Percentiles rank a stretch among this genome's conserved stretches.
Evolutionary conservation across 192 early-diverging fungal genomes (phyloP).

Genomic region (Rhizophagus clarus): DNA sequence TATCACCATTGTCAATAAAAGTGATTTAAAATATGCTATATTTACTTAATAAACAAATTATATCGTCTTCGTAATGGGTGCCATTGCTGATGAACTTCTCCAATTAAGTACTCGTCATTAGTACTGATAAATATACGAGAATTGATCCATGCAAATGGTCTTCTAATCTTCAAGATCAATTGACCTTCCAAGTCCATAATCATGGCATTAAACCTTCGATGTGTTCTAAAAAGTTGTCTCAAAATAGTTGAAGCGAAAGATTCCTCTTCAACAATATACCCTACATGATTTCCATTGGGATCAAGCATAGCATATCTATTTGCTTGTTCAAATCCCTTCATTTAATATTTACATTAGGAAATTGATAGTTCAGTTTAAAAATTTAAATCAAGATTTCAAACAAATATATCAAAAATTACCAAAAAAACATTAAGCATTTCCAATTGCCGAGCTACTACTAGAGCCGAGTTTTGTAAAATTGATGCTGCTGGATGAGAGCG

Average conservation of each 20-base stretch:
- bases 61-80: constrained; percentile 79
- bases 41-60: constrained; percentile 74
- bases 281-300: constrained; percentile 62
- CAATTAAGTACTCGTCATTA: constrained; percentile 63
- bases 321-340: constrained; percentile 78
- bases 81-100: constrained; percentile 87
- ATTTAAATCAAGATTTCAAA: background rate
- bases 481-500: constrained; percentile 35
- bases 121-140: constrained; percentile 69
- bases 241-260: constrained; percentile 60
- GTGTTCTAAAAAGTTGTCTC: constrained; percentile 73
- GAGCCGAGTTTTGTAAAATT: constrained; percentile 55
- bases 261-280: constrained; percentile 79
- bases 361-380: background rate
- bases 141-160: constrained; percentile 81
- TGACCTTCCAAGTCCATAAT: constrained; percentile 75
- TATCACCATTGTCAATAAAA: background rate
- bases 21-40: constrained; percentile 14
- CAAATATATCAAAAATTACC: constrained; percentile 30
- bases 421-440: constrained; percentile 84
- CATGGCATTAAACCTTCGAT: constrained; percentile 74
- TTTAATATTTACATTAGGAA: background rate
- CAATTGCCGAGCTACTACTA: constrained; percentile 73
- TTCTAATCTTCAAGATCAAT: constrained; percentile 65
- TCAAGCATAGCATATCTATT: constrained; percentile 84